Evolutionary conservation across 2,329 filamentous ascomycete species (phyloP), one percentile per base, ranked within the genome.

Genomic region (Emmonsiellopsis sp.): DNA sequence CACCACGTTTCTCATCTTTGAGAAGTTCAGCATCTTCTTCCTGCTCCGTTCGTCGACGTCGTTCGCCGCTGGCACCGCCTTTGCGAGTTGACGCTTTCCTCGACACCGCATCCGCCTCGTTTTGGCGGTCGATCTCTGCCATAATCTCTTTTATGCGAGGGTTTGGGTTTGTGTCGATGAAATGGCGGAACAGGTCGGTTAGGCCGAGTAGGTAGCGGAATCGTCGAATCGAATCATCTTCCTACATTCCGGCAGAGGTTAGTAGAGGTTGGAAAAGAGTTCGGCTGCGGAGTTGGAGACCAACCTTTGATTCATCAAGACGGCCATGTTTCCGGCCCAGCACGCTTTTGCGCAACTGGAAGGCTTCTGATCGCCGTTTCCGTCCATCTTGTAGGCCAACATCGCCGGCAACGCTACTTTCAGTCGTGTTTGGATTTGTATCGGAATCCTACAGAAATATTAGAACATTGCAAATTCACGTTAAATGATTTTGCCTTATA

Each of bases 81-180:
- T 94, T 88, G 61, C 92, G 86, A 56, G 83, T 78, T 51, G 82
- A 82, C 40, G 81, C 85, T 61, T 90, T 91, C 71, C 88, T 89
- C 8, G 78, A 78, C 58, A 80, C 86, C 40, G 83, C 80, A 60
- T 90, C 74, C 58, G 82, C 88, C 10, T 81, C 84, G 68, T 97
- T 94, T 68, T 95, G 91, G 46, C 88, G 85, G 71, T 98, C 93
- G 64, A 97, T 96, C 71, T 96, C 88, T 49, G 82, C 80, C 80
- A 97, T 93, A 62, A 96, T 89, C 55, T 95, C 88, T 63, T 92
- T 88, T 64, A 97, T 93, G 63, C 88, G 88, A 13, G 93, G 92
- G 65, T 98, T 91, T 5, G 91, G 92, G 66, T 96, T 98, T 7
- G 90, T 89, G 67, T 97, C 91, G 73, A 98, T 98, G 71, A 98